These are phyloP conservation scores for Podaxis mareebaensis DNA, from an alignment of 768 basidiomycete species.

Conservation along the genomic window DNA sequence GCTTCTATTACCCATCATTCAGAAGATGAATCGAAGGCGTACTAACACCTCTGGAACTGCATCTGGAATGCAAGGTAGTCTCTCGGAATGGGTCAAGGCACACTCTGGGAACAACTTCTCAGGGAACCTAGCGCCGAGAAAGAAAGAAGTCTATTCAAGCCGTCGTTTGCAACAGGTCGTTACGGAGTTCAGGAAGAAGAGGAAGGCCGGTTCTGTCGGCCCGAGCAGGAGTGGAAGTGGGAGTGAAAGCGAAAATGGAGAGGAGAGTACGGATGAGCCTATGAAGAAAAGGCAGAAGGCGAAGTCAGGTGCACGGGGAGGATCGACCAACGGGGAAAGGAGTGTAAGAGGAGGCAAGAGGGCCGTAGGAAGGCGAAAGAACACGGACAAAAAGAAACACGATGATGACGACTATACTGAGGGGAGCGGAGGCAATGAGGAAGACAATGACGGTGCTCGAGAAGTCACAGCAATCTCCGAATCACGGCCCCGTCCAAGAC, in stretches of 20 bases:
- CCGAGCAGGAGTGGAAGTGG: conserved; percentile 23
- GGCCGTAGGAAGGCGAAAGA: conserved; percentile 3
- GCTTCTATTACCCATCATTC: conserved; percentile 87
- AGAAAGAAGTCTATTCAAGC: conserved; percentile 80
- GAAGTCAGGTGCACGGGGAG: neutral
- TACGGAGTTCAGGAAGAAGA: conserved; percentile 73
- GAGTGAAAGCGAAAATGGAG: conserved; percentile 23
- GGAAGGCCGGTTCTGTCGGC: conserved; percentile 30
- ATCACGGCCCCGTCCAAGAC: conserved; percentile 44
- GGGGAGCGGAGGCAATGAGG: conserved; percentile 13
- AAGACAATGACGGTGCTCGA: conserved; percentile 12
- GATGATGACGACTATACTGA: conserved; percentile 8
- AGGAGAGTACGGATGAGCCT: conserved; percentile 17
- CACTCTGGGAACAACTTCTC: conserved; percentile 46
- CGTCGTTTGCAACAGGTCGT: conserved; percentile 88
- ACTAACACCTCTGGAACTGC: conserved; percentile 49
- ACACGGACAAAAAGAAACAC: neutral
- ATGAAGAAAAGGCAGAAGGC: conserved; percentile 30
- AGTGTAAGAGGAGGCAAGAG: conserved; percentile 20
- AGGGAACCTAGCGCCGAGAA: conserved; percentile 73
- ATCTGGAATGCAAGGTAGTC: conserved; percentile 73
- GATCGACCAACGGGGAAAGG: conserved; percentile 11
- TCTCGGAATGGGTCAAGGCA: conserved; percentile 76
- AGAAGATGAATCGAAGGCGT: conserved; percentile 75
- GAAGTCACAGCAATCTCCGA: conserved; percentile 26